Conservation (phyloP, 1,284 basidiomycete species). For the Leccinum solheimii region DNA sequence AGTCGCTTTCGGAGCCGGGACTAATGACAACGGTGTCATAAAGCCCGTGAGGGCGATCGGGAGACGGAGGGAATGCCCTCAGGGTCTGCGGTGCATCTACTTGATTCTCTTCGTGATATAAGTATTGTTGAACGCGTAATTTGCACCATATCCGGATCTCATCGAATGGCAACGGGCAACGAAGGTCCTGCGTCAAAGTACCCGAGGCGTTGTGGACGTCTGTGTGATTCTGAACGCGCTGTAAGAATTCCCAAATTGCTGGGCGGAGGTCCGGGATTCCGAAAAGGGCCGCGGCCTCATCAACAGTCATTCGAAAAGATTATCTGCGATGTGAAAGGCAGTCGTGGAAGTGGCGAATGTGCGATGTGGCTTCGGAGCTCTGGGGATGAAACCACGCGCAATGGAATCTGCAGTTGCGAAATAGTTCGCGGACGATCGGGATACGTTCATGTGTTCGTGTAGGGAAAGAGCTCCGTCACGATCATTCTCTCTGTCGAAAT, state of each 20-base stretch:
- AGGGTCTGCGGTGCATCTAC: background rate
- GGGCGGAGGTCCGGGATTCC: background rate
- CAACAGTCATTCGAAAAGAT: background rate
- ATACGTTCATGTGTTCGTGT: background rate
- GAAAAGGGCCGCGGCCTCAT: background rate
- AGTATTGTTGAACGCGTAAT: background rate
- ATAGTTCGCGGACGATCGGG: background rate
- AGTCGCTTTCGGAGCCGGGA: background rate
- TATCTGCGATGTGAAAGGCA: background rate
- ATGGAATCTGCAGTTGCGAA: background rate
- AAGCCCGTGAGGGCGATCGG: background rate
- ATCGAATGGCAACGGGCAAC: background rate
- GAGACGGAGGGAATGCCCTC: background rate
- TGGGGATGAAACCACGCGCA: background rate
- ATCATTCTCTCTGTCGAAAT: background rate
- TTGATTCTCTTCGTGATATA: background rate
- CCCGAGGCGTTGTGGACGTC: background rate
- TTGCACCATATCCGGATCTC: background rate
- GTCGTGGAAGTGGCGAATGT: background rate
- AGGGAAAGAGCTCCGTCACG: background rate
- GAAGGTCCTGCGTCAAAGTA: background rate
- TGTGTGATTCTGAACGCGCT: background rate
- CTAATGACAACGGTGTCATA: background rate
- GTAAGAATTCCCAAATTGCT: background rate
- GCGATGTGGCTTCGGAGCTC: background rate